Evolutionary conservation across 106 monocot species (phyloP).

Genomic region (Dendrobium chrysotoxum): DNA sequence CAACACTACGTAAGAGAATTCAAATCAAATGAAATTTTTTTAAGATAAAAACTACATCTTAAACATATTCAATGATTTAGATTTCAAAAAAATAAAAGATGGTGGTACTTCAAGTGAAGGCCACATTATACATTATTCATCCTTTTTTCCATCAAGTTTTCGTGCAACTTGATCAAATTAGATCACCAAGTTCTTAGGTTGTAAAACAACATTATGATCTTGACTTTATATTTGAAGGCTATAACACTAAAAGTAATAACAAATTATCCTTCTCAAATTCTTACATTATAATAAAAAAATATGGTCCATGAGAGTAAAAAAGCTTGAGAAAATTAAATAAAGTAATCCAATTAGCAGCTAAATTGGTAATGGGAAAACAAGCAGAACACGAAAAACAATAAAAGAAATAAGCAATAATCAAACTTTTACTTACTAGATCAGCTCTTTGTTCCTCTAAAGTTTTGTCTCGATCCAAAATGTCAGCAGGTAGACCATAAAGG

Average conservation of each 20-base stretch:
- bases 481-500: conserved; percentile 79
- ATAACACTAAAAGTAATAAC: not conserved
- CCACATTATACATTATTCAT: not conserved
- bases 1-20: not conserved
- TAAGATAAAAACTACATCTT: not conserved
- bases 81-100: not conserved
- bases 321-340: not conserved
- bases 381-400: not conserved
- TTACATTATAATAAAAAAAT: not conserved
- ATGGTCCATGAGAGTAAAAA: not conserved
- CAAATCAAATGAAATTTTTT: not conserved
- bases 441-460: conserved; percentile 91
- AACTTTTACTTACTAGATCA: conserved; percentile 59
- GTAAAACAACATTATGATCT: not conserved
- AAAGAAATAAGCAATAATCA: not conserved
- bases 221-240: not conserved
- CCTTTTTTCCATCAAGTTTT: not conserved
- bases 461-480: conserved; percentile 69
- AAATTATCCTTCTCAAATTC: not conserved
- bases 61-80: not conserved
- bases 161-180: not conserved
- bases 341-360: not conserved
- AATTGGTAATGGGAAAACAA: not conserved
- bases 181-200: not conserved
- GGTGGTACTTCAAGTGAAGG: not conserved